phyloP scores from a whole-genome alignment of 768 basidiomycete species.

The Suillus luteus region DNA sequence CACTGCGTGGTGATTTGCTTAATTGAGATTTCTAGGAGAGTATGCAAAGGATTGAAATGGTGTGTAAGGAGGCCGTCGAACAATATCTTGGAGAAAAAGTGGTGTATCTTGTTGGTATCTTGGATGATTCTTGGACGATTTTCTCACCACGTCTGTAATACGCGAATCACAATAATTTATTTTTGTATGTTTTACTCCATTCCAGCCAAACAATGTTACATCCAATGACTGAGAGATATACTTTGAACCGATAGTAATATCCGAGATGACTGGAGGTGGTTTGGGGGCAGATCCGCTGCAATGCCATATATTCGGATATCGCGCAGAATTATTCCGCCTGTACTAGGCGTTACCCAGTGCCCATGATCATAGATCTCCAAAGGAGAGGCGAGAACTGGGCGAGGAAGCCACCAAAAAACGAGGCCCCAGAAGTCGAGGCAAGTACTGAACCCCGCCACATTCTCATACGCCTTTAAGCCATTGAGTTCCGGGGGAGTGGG shows the following conservation, averaged over 20 bases:
- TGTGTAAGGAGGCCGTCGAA: slow-evolving; percentile 4
- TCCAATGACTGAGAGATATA: background rate
- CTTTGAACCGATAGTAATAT: background rate
- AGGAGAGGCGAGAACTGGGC: background rate
- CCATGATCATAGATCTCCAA: background rate
- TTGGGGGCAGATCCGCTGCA: background rate
- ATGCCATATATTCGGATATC: background rate
- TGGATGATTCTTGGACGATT: too few relatives aligned
- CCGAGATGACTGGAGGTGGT: background rate
- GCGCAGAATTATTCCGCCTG: background rate
- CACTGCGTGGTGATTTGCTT: slow-evolving; percentile 26
- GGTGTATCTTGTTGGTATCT: background rate
- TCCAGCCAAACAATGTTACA: background rate
- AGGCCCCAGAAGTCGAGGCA: background rate
- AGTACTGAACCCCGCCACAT: background rate
- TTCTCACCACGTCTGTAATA: background rate
- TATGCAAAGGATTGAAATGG: slow-evolving; percentile 18
- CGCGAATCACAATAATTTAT: background rate
- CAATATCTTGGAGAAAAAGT: background rate
- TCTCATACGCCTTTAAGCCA: slow-evolving; percentile 1
- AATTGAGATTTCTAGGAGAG: slow-evolving; percentile 7
- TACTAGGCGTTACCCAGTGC: background rate
- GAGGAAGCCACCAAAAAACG: background rate
- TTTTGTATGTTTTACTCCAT: background rate
- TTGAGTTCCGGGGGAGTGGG: background rate